These are phyloP conservation scores for Excoecaria agallocha DNA, from an alignment of 345 rosid genomes.

Conservation along the genomic window DNA sequence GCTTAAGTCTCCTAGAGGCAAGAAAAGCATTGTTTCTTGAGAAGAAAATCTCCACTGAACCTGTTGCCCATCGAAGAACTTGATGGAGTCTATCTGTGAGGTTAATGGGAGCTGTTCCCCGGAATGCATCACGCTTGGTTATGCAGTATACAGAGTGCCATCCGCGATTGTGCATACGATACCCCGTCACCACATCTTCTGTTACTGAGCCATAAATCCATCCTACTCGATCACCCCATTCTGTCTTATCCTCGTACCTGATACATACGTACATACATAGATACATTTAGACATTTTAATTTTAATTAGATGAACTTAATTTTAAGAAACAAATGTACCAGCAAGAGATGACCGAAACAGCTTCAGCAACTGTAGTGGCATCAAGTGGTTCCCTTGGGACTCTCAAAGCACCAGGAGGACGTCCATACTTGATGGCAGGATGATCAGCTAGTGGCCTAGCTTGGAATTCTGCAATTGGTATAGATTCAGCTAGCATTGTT, in stretches of 20 bases:
- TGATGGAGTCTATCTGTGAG: conserved; percentile 93
- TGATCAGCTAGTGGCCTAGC: conserved; percentile 92
- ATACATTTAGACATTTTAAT: no score
- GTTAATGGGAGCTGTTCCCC: conserved; percentile 92
- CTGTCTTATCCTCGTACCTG: conserved; percentile 96
- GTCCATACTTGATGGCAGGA: conserved; percentile 78
- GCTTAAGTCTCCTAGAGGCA: conserved; percentile 54
- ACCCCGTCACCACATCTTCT: conserved; percentile 96
- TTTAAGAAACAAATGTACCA: no score
- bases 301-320: no score
- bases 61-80: conserved; percentile 95
- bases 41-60: conserved; percentile 94
- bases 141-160: conserved; percentile 94
- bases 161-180: conserved; percentile 97
- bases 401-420: conserved; percentile 80
- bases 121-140: conserved; percentile 81
- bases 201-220: no score
- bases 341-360: conserved; percentile 90
- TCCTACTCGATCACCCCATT: conserved; percentile 95
- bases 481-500: conserved; percentile 75
- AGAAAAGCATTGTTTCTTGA: conserved; percentile 87
- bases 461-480: conserved; percentile 77
- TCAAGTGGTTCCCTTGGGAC: conserved; percentile 84
- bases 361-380: conserved; percentile 84
- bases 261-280: no score